A percentile compares a stretch with the other conserved stretches of the same genome.
Evolutionary conservation across 2,329 filamentous ascomycete genomes (phyloP).

Genomic region (Sporothrix protearum): DNA sequence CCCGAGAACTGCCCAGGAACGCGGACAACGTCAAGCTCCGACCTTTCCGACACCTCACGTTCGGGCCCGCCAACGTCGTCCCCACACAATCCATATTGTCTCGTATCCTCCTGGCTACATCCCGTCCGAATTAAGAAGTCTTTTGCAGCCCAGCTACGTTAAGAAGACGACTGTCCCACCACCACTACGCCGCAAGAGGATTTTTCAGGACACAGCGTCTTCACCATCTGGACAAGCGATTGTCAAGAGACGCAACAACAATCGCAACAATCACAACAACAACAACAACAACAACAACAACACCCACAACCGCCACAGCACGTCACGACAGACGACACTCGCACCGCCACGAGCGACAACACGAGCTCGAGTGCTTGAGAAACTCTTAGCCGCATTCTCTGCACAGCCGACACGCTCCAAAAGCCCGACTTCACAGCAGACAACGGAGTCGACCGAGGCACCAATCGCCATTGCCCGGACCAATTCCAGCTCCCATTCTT

Average conservation of each 20-base stretch:
- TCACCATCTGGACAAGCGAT: neutral
- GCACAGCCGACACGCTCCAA: neutral
- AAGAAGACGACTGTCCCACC: neutral
- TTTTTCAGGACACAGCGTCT: neutral
- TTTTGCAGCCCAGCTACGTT: constrained; percentile 10
- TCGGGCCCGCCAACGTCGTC: constrained; percentile 49
- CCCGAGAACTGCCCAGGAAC: constrained; percentile 26
- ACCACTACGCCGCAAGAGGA: neutral
- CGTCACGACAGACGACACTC: neutral
- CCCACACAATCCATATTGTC: constrained; percentile 55
- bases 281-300: no score
- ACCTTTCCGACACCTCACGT: constrained; percentile 43
- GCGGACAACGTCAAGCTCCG: constrained; percentile 30
- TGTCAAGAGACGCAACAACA: neutral
- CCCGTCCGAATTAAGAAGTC: constrained; percentile 39
- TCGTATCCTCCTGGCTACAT: constrained; percentile 45
- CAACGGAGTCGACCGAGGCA: neutral
- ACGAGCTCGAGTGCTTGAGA: constrained; percentile 31
- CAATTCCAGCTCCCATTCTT: constrained; percentile 3
- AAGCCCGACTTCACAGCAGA: neutral
- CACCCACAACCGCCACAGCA: neutral
- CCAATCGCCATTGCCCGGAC: neutral
- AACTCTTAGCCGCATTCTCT: constrained; percentile 35
- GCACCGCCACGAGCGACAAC: neutral
- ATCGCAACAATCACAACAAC: no score